These are phyloP conservation scores for Nitzschia putrida DNA, from an alignment of 108 stramenopile species.

Conservation along the genomic window DNA sequence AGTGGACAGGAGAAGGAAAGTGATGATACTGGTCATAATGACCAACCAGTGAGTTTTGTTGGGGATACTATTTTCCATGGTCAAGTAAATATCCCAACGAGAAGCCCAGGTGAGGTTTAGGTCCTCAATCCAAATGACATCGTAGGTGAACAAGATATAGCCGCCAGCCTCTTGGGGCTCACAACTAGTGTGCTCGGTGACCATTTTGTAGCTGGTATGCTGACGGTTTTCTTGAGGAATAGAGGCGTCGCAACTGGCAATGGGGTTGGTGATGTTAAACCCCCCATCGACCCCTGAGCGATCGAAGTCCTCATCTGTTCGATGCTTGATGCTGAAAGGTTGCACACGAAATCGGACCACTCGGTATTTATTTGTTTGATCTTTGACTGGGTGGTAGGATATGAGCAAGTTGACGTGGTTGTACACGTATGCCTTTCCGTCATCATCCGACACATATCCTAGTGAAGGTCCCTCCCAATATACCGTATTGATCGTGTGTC, in stretches of 20 bases:
- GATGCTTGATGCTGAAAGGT: constrained; percentile 93
- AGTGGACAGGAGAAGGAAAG: constrained; percentile 88
- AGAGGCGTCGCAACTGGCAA: constrained; percentile 58
- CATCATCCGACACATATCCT: constrained; percentile 70
- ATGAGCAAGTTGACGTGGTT: constrained; percentile 95
- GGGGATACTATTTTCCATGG: constrained; percentile 89
- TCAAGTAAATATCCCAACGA: constrained; percentile 96
- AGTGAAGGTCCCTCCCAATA: constrained; percentile 95
- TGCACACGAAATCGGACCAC: constrained; percentile 93
- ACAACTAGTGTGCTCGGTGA: constrained; percentile 40
- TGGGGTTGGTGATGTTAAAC: constrained; percentile 58
- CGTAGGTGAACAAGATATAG: constrained; percentile 90
- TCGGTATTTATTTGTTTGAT: constrained; percentile 72
- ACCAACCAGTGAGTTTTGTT: constrained; percentile 91
- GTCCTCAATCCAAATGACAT: constrained; percentile 88
- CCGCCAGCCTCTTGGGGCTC: constrained; percentile 74
- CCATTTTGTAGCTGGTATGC: constrained; percentile 79
- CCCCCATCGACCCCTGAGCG: constrained; percentile 50
- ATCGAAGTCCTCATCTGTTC: no score
- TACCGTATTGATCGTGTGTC: constrained; percentile 55
- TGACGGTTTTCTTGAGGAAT: constrained; percentile 11
- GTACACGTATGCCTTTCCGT: constrained; percentile 80
- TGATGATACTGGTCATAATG: constrained; percentile 89
- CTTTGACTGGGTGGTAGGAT: constrained; percentile 87
- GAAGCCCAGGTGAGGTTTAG: constrained; percentile 87